These are phyloP conservation scores for Monilinia polystroma DNA, from an alignment of 2,329 filamentous ascomycete species.

Conservation along the genomic window DNA sequence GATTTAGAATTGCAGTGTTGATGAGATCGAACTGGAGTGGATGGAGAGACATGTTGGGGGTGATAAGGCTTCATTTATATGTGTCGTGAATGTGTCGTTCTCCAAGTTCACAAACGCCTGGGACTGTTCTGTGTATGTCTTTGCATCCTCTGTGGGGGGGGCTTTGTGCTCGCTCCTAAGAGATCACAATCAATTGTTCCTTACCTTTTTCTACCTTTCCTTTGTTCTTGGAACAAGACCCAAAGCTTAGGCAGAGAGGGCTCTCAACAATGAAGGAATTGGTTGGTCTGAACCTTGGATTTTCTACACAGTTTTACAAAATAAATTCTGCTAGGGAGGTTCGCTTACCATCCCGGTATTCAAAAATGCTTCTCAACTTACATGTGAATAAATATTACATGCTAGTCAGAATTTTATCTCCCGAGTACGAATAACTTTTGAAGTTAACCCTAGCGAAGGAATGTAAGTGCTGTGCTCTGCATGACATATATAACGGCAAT, in stretches of 20 bases:
- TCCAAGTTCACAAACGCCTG: neutral
- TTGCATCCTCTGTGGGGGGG: neutral
- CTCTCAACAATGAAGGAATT: neutral
- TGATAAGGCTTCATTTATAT: constrained; percentile 4
- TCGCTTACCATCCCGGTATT: neutral
- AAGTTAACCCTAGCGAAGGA: neutral
- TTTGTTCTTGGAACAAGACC: neutral
- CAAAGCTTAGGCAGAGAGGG: neutral
- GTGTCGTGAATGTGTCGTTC: neutral
- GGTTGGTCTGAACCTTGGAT: neutral
- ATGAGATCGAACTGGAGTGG: neutral
- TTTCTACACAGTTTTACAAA: neutral
- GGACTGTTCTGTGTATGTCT: neutral
- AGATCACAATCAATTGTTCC: neutral
- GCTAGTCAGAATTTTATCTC: neutral
- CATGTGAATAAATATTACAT: neutral
- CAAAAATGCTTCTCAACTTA: neutral
- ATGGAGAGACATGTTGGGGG: neutral
- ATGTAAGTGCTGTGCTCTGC: neutral
- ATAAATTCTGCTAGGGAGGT: neutral
- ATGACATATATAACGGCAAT: neutral
- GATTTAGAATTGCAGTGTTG: neutral
- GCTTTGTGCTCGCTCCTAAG: neutral
- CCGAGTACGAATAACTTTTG: neutral
- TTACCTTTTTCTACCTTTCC: neutral